These are phyloP conservation scores for Eucalyptus grandis DNA, from an alignment of 345 rosid genomes.

Conservation along the genomic window DNA sequence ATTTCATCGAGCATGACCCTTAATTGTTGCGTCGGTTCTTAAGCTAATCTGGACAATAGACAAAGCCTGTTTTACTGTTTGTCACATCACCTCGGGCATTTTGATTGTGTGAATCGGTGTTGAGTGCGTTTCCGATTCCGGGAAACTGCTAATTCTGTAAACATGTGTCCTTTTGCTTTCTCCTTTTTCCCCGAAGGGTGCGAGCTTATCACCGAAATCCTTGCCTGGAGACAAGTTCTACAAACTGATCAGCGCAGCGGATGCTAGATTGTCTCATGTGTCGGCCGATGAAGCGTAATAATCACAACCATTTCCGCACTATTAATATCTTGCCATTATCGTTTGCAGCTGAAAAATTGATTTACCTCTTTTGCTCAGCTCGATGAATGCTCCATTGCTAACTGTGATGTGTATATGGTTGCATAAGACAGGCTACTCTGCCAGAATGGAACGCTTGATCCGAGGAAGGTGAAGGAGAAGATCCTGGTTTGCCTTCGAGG, in stretches of 20 bases:
- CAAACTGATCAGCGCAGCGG: constrained; percentile 43
- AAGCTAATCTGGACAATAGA: too few relatives aligned
- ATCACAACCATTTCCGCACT: not conserved
- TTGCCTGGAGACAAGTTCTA: constrained; percentile 33
- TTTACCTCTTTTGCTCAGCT: not conserved
- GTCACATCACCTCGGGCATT: not conserved
- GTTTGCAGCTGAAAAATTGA: not conserved
- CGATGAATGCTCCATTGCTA: not conserved
- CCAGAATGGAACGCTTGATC: constrained; percentile 51
- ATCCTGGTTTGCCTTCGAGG: constrained; percentile 77
- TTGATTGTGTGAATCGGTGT: not conserved
- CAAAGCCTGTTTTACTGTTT: not conserved
- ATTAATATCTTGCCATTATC: not conserved
- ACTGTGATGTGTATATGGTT: not conserved
- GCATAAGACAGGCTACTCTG: constrained; percentile 39
- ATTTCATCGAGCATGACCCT: too few relatives aligned
- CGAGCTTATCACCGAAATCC: constrained; percentile 42
- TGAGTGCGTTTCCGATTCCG: not conserved
- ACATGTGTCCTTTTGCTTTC: not conserved
- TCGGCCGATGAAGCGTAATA: constrained; percentile 49
- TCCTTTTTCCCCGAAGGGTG: constrained; percentile 37
- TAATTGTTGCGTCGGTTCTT: too few relatives aligned
- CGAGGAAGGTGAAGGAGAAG: constrained; percentile 47
- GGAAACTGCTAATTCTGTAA: not conserved
- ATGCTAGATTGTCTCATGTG: constrained; percentile 46